Evolutionary conservation across 192 early-diverging fungal genomes (phyloP).

Genomic region (Hyaloraphidium curvatum): DNA sequence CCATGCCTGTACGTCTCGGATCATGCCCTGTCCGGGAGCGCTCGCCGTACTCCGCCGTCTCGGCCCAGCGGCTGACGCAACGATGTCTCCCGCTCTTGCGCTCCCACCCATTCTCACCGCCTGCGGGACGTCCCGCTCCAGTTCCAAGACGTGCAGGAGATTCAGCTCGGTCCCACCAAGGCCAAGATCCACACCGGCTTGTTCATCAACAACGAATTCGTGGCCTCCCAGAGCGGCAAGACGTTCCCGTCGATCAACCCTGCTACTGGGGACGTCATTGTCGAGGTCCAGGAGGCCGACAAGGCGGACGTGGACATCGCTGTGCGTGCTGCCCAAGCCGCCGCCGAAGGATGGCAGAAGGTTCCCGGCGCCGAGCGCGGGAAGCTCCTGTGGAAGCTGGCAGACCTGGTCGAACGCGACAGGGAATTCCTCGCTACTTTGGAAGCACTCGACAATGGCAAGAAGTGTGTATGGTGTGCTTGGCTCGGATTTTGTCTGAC

Average conservation of each 20-base stretch:
- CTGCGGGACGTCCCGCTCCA: too few species aligned
- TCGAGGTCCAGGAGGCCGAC: neutral
- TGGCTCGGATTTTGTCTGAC: too few species aligned
- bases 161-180: neutral
- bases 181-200: slow-evolving; percentile 20
- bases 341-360: slow-evolving; percentile 16
- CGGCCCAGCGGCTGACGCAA: too few species aligned
- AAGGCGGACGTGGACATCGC: slow-evolving; percentile 21
- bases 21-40: too few species aligned
- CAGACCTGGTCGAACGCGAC: slow-evolving; percentile 20
- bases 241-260: slow-evolving; percentile 23
- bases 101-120: too few species aligned
- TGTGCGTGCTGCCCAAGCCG: too few species aligned
- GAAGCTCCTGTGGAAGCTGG: slow-evolving; percentile 13
- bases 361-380: slow-evolving; percentile 8
- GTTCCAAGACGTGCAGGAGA: too few species aligned
- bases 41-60: too few species aligned
- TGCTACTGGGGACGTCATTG: neutral
- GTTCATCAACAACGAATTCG: slow-evolving; percentile 30
- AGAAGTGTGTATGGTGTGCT: too few species aligned
- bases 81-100: too few species aligned
- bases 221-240: slow-evolving; percentile 16
- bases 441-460: slow-evolving; percentile 21
- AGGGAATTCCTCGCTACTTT: slow-evolving; percentile 13
- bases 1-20: too few species aligned